Evolutionary conservation across 148 eudicot species (phyloP).

Genomic region (Arctostaphylos glauca): DNA sequence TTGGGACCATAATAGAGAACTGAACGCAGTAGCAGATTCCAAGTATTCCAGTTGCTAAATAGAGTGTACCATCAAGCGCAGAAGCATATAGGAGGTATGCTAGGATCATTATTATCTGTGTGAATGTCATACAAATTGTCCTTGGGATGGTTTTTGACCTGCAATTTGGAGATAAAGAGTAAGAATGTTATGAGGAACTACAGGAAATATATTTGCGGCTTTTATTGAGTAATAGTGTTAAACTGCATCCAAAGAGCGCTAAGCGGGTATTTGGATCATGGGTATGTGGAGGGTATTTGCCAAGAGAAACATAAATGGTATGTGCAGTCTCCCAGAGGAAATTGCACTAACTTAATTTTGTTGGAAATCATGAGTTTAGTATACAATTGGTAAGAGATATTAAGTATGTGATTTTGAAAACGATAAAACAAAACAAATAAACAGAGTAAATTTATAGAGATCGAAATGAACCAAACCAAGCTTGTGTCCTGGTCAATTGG

Average conservation of each 20-base stretch:
- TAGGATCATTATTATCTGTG: slow-evolving; percentile 68
- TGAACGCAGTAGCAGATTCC: slow-evolving; percentile 79
- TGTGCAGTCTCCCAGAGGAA: too few relatives aligned
- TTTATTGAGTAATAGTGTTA: not conserved
- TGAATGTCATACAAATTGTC: slow-evolving; percentile 62
- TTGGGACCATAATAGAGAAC: slow-evolving; percentile 75
- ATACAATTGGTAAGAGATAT: too few relatives aligned
- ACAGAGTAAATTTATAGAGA: not conserved
- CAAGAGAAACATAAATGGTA: too few relatives aligned
- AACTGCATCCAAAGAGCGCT: not conserved
- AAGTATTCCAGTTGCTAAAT: slow-evolving; percentile 63
- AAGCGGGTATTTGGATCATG: not conserved
- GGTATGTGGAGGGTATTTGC: too few relatives aligned
- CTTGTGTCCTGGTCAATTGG: not conserved
- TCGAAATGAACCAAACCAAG: not conserved
- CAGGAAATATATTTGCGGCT: not conserved
- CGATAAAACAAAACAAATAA: not conserved
- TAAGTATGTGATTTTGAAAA: not conserved
- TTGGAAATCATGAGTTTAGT: too few relatives aligned
- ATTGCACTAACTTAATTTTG: too few relatives aligned
- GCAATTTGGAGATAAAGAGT: slow-evolving; percentile 22
- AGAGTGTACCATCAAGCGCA: slow-evolving; percentile 51
- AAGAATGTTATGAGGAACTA: not conserved
- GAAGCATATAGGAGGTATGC: slow-evolving; percentile 70
- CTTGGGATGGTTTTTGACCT: slow-evolving; percentile 67